These are phyloP conservation scores for Hanseniaspora occidentalis DNA, from an alignment of 805 yeast species.

Conservation along the genomic window DNA sequence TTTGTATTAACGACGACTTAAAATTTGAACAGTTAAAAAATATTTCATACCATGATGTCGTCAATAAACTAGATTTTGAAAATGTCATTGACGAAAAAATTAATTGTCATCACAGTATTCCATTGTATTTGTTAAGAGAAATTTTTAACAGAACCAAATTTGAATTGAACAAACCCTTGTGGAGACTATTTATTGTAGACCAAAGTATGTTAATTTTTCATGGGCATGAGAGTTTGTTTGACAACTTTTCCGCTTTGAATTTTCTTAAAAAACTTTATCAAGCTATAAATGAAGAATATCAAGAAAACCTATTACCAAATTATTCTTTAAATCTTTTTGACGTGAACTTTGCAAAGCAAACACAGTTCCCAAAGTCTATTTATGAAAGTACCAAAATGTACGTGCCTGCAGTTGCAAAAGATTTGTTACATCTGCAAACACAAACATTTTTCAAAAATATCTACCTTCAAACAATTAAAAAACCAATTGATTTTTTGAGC, in stretches of 20 bases:
- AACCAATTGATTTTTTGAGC: conserved; percentile 14
- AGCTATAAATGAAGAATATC: conserved; percentile 9
- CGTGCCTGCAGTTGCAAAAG: conserved; percentile 16
- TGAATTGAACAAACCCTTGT: conserved; percentile 16
- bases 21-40: conserved; percentile 14
- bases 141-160: conserved; percentile 17
- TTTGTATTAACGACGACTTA: conserved; percentile 15
- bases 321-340: conserved; percentile 4
- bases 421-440: conserved; percentile 16
- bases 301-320: not conserved
- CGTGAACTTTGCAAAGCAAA: not conserved
- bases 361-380: conserved; percentile 15
- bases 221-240: conserved; percentile 22
- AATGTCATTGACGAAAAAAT: conserved; percentile 16
- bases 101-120: conserved; percentile 18
- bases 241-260: conserved; percentile 20
- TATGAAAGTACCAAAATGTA: conserved; percentile 16
- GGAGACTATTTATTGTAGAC: conserved; percentile 18
- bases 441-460: conserved; percentile 18
- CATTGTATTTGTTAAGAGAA: conserved; percentile 18
- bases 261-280: conserved; percentile 16
- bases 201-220: conserved; percentile 18
- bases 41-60: conserved; percentile 14
- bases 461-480: conserved; percentile 15
- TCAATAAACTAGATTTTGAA: conserved; percentile 16